Evolutionary conservation across 2,329 filamentous ascomycete species (phyloP).

Genomic region (Pestalotiopsis sp.): DNA sequence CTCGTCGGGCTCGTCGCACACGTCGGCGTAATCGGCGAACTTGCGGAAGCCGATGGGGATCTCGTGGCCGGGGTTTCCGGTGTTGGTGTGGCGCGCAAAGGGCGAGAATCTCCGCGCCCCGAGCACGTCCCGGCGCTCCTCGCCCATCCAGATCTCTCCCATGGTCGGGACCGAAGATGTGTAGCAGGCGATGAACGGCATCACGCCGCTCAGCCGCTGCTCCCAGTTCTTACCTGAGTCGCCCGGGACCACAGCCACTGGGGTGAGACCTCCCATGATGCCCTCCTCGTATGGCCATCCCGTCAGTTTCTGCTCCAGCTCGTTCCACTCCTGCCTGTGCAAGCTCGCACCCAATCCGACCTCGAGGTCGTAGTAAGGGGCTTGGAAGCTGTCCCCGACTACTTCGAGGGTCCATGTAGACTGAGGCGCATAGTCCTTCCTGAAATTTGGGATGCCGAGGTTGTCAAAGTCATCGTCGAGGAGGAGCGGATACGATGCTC

Average conservation of each 20-base stretch:
- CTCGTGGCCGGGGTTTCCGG: constrained; percentile 21
- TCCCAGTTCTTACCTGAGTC: constrained; percentile 5
- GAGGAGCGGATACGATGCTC: constrained; percentile 44
- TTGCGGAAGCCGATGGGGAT: constrained; percentile 24
- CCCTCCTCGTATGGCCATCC: constrained; percentile 26
- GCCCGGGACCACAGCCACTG: constrained; percentile 25
- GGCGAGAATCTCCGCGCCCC: constrained; percentile 43
- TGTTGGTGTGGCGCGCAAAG: constrained; percentile 29
- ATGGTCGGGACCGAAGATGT: constrained; percentile 41
- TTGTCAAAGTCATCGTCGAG: constrained; percentile 35
- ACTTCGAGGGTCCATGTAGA: constrained; percentile 18
- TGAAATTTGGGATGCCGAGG: constrained; percentile 34
- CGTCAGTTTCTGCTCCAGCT: not conserved
- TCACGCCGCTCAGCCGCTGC: constrained; percentile 41
- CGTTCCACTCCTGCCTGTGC: not conserved
- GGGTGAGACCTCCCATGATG: constrained; percentile 28
- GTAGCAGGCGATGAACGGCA: constrained; percentile 47
- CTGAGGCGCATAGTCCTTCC: constrained; percentile 39
- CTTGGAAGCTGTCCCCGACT: not conserved
- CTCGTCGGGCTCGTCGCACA: constrained; percentile 27
- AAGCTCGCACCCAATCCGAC: constrained; percentile 21
- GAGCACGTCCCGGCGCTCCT: constrained; percentile 46
- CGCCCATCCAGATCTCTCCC: constrained; percentile 41
- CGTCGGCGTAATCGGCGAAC: not conserved
- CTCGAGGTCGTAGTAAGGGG: constrained; percentile 21